A percentile compares a stretch with the other conserved stretches of the same genome.
phyloP scores from a whole-genome alignment of 352 stramenopile genomes.

The Globisporangium camurandrum region DNA sequence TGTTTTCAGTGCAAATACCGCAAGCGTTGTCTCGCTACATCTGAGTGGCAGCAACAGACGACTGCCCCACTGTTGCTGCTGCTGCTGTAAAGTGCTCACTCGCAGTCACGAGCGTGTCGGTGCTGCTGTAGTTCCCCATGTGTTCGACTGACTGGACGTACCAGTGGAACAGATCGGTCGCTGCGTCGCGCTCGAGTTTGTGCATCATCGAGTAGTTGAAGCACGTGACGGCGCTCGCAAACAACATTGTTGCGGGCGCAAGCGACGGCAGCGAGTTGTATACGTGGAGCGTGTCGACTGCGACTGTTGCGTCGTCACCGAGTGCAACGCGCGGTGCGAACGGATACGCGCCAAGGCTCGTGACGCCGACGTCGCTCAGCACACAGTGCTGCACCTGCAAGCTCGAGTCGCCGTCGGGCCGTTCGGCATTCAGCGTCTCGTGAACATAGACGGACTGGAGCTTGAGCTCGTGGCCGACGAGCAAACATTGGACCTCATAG shows the following conservation, averaged over 20 bases:
- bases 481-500: constrained; percentile 29
- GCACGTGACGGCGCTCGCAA: constrained; percentile 32
- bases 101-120: constrained; percentile 36
- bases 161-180: constrained; percentile 39
- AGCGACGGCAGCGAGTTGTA: constrained; percentile 54
- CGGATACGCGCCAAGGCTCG: constrained; percentile 26
- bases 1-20: too few species aligned
- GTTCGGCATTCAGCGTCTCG: constrained; percentile 39
- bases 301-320: constrained; percentile 15
- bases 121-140: constrained; percentile 24
- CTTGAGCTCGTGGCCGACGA: constrained; percentile 48
- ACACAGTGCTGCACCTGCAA: constrained; percentile 33
- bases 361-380: constrained; percentile 34
- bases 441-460: constrained; percentile 57
- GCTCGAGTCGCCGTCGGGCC: constrained; percentile 19
- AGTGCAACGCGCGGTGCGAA: constrained; percentile 9
- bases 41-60: too few species aligned
- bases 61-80: too few species aligned
- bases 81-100: constrained; percentile 24
- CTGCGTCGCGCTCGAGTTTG: constrained; percentile 32
- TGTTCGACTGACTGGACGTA: constrained; percentile 41
- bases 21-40: too few species aligned
- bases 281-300: constrained; percentile 37
- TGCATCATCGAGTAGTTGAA: constrained; percentile 66
- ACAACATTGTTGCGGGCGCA: constrained; percentile 40